Evolutionary conservation across 2,329 filamentous ascomycete genomes (phyloP).

Genomic region (Sarocladium brachiariae): DNA sequence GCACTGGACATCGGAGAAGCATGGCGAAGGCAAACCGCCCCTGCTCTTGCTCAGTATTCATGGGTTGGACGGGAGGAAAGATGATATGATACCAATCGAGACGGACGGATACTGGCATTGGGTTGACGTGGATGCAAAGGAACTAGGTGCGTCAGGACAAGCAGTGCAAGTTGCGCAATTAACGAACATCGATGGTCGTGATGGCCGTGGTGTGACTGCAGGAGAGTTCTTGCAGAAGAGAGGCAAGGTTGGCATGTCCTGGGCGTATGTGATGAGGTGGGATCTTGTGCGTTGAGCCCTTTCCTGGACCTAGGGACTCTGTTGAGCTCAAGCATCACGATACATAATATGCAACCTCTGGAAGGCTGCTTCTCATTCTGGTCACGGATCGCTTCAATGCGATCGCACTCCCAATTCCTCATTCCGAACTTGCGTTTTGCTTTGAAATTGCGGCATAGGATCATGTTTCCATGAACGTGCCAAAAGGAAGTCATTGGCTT

Average conservation of each 20-base stretch:
- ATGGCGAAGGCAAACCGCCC: constrained; percentile 59
- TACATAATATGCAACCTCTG: too few relatives aligned
- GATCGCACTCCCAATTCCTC: too few relatives aligned
- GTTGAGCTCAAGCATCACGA: neutral
- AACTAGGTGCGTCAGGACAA: constrained; percentile 64
- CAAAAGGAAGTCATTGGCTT: too few relatives aligned
- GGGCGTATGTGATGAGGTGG: constrained; percentile 41
- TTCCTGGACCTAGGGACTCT: neutral
- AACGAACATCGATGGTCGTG: constrained; percentile 36
- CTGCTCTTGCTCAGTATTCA: constrained; percentile 64
- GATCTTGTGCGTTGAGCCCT: constrained; percentile 32
- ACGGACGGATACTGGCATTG: constrained; percentile 71
- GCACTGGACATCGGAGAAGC: constrained; percentile 71
- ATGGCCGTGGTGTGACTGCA: constrained; percentile 42
- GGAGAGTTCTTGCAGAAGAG: constrained; percentile 37
- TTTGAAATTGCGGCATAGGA: too few relatives aligned
- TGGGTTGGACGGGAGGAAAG: constrained; percentile 58
- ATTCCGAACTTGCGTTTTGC: too few relatives aligned
- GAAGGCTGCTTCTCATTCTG: too few relatives aligned
- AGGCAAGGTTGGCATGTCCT: constrained; percentile 38
- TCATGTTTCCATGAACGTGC: too few relatives aligned
- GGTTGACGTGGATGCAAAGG: constrained; percentile 61
- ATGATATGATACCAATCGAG: constrained; percentile 64
- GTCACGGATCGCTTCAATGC: too few relatives aligned
- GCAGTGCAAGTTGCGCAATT: constrained; percentile 59